Evolutionary conservation across 352 stramenopile genomes (phyloP).

Genomic region (Phytophthora pluvialis): DNA sequence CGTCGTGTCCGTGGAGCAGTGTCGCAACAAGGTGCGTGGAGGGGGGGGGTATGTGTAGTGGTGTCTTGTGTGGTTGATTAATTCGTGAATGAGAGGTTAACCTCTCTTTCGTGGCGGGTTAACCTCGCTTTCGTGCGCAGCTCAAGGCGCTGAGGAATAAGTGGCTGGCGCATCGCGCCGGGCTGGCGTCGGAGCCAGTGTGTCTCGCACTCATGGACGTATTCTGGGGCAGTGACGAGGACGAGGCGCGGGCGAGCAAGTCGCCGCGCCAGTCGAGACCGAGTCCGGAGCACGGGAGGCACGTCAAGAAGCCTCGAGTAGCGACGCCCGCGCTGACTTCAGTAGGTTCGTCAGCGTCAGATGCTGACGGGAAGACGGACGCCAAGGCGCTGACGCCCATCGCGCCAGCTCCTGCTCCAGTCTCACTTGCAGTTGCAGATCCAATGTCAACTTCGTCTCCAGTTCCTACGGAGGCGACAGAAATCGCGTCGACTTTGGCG

Average conservation of each 20-base stretch:
- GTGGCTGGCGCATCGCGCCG: conserved; percentile 28
- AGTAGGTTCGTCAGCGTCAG: neutral
- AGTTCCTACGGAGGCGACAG: neutral
- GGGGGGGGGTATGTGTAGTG: neutral
- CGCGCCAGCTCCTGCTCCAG: conserved; percentile 5
- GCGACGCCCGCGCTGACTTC: neutral
- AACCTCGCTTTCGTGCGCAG: conserved; percentile 1
- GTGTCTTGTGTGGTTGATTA: neutral
- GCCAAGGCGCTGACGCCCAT: neutral
- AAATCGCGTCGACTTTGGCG: neutral
- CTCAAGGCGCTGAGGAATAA: conserved; percentile 34
- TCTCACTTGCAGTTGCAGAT: neutral
- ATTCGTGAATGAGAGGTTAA: conserved; percentile 8
- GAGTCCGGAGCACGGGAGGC: conserved; percentile 3
- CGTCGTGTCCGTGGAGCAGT: conserved; percentile 24
- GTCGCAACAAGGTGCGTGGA: conserved; percentile 32
- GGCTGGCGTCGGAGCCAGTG: conserved; percentile 9
- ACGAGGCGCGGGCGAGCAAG: neutral
- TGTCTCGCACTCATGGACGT: conserved; percentile 26
- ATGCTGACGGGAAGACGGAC: neutral
- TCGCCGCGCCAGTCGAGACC: conserved; percentile 9
- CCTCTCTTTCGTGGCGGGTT: conserved; percentile 3
- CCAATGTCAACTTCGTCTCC: neutral
- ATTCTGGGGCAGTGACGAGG: conserved; percentile 11
- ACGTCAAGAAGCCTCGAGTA: conserved; percentile 11